These are phyloP conservation scores for Sarocladiaceae sp. DNA, from an alignment of 2,329 filamentous ascomycete genomes.

Conservation along the genomic window DNA sequence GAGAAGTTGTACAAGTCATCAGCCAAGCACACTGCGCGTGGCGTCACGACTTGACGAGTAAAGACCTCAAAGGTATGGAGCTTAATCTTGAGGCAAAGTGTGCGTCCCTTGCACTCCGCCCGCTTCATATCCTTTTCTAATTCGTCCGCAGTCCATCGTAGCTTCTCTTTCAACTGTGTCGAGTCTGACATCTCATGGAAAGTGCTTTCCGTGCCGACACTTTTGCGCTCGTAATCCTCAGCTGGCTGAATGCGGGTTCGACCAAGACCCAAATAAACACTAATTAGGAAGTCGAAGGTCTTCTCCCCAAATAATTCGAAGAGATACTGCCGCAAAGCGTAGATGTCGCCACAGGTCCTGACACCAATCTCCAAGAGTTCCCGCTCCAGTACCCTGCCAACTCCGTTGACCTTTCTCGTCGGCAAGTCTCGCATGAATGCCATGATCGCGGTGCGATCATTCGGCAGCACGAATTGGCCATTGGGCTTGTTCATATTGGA, in stretches of 20 bases:
- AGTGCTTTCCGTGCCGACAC: slow-evolving; percentile 88
- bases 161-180: slow-evolving; percentile 66
- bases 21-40: slow-evolving; percentile 66
- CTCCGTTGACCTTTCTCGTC: slow-evolving; percentile 87
- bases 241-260: slow-evolving; percentile 80
- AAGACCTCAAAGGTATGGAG: slow-evolving; percentile 90
- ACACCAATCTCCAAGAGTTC: slow-evolving; percentile 85
- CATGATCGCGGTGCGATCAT: slow-evolving; percentile 71
- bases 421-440: slow-evolving; percentile 80
- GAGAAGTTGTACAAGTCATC: slow-evolving; percentile 81
- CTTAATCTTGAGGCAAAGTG: slow-evolving; percentile 87
- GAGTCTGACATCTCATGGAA: slow-evolving; percentile 76
- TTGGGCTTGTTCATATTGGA: slow-evolving; percentile 97
- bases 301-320: slow-evolving; percentile 85
- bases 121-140: slow-evolving; percentile 79
- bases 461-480: slow-evolving; percentile 76
- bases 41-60: slow-evolving; percentile 73
- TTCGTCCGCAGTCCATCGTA: slow-evolving; percentile 77
- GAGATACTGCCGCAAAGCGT: slow-evolving; percentile 67
- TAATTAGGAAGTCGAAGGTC: slow-evolving; percentile 79
- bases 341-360: slow-evolving; percentile 85
- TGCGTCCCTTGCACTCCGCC: slow-evolving; percentile 84
- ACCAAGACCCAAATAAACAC: slow-evolving; percentile 81
- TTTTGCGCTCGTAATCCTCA: slow-evolving; percentile 88
- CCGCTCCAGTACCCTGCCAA: slow-evolving; percentile 90